phyloP scores from a whole-genome alignment of 2,329 filamentous ascomycete species.

The Monosporascus cannonballus region DNA sequence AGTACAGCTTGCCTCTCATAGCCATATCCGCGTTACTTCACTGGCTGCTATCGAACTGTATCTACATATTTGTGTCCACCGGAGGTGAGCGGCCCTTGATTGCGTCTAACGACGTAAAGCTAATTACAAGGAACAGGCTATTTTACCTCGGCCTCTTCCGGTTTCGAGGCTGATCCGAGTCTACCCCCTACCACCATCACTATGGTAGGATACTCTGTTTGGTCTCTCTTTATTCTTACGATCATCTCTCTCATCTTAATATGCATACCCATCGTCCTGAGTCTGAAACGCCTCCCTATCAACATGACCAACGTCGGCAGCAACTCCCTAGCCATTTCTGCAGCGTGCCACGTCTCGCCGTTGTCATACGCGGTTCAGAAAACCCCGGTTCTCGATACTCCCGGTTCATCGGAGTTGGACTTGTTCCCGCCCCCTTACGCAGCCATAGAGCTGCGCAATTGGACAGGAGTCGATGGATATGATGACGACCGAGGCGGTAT shows the following conservation, averaged over 20 bases:
- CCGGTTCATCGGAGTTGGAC: neutral
- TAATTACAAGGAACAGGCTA: neutral
- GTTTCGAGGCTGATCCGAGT: neutral
- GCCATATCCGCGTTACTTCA: slow-evolving; percentile 29
- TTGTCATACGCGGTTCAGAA: neutral
- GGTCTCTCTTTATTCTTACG: slow-evolving; percentile 7
- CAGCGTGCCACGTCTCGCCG: slow-evolving; percentile 16
- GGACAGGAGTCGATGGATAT: neutral
- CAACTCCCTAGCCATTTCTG: slow-evolving; percentile 17
- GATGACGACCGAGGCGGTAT: neutral
- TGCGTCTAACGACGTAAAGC: neutral
- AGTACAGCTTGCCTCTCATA: slow-evolving; percentile 32
- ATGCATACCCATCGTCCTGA: slow-evolving; percentile 8
- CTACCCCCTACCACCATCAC: slow-evolving; percentile 10
- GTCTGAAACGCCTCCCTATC: slow-evolving; percentile 9
- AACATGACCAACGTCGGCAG: slow-evolving; percentile 11
- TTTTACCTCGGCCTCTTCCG: neutral
- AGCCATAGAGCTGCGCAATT: too few species aligned
- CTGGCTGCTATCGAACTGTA: slow-evolving; percentile 34
- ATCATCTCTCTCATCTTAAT: slow-evolving; percentile 7
- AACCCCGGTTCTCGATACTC: neutral
- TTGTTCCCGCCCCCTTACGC: too few species aligned
- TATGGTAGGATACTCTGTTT: slow-evolving; percentile 8
- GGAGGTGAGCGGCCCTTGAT: slow-evolving; percentile 10
- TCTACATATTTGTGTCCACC: slow-evolving; percentile 28